These are phyloP conservation scores for Psilocybe azurescens DNA, from an alignment of 768 basidiomycete species.

Conservation along the genomic window DNA sequence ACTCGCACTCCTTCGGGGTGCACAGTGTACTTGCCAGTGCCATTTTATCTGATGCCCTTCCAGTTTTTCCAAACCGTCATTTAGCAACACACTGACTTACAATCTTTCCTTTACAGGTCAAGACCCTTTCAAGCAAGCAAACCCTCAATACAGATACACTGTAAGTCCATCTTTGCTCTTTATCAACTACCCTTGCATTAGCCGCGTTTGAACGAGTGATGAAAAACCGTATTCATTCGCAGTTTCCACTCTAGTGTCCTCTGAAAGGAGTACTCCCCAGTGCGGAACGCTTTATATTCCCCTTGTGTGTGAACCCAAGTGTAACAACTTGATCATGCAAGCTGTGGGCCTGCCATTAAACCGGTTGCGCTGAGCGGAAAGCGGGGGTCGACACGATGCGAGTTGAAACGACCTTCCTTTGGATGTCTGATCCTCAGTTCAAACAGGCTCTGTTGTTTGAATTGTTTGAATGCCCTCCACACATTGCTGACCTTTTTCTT, in stretches of 20 bases:
- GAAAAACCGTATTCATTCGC: slow-evolving; percentile 78
- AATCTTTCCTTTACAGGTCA: neutral
- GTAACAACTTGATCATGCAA: no score
- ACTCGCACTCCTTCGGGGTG: slow-evolving; percentile 54
- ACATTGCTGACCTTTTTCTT: no score
- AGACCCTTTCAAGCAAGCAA: neutral
- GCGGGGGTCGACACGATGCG: no score
- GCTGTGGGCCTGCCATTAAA: no score
- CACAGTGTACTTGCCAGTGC: slow-evolving; percentile 89
- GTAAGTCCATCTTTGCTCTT: neutral
- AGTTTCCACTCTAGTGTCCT: slow-evolving; percentile 86
- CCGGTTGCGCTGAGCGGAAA: no score
- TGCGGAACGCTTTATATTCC: slow-evolving; percentile 71
- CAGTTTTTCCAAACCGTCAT: slow-evolving; percentile 11
- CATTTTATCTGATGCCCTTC: slow-evolving; percentile 72
- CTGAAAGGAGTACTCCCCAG: slow-evolving; percentile 70
- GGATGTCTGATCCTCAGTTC: no score
- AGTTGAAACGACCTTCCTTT: no score
- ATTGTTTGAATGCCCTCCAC: no score
- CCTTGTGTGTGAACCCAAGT: no score
- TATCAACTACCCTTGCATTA: neutral
- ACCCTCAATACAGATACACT: neutral
- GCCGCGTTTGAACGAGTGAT: slow-evolving; percentile 41
- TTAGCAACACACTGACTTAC: neutral
- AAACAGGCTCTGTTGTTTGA: no score